These are phyloP conservation scores for Alnus glutinosa DNA, from an alignment of 306 rosid species.

Conservation along the genomic window DNA sequence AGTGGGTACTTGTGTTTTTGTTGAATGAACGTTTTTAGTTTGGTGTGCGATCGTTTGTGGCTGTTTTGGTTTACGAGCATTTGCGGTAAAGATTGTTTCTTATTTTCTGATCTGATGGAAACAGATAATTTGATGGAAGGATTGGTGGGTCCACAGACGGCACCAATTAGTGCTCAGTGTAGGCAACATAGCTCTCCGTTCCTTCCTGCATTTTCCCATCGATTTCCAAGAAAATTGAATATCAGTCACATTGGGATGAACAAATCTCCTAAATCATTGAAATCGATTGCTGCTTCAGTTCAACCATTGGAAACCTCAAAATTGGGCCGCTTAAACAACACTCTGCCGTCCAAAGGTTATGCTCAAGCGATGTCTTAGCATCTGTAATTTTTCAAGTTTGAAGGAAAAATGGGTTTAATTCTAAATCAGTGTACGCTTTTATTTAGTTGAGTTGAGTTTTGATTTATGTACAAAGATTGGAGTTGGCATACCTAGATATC, in stretches of 20 bases:
- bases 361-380: background rate
- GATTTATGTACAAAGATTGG: background rate
- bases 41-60: background rate
- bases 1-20: background rate
- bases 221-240: slow-evolving; percentile 25
- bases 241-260: slow-evolving; percentile 26
- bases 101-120: slow-evolving; percentile 19
- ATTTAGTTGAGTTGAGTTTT: background rate
- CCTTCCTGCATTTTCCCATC: slow-evolving; percentile 19
- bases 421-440: background rate
- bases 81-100: background rate
- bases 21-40: background rate
- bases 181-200: slow-evolving; percentile 25
- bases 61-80: background rate
- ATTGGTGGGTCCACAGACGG: slow-evolving; percentile 40
- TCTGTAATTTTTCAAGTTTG: background rate
- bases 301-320: slow-evolving; percentile 37
- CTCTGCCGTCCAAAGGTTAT: slow-evolving; percentile 54
- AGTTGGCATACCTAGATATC: background rate
- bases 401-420: background rate
- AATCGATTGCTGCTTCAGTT: slow-evolving; percentile 40
- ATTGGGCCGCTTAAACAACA: slow-evolving; percentile 45
- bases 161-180: slow-evolving; percentile 31
- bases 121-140: slow-evolving; percentile 47
- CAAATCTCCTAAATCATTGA: slow-evolving; percentile 24